Percentiles rank a stretch among this genome's conserved stretches.
Conservation (phyloP, 75 land plant species). For the Larix kaempferi region DNA sequence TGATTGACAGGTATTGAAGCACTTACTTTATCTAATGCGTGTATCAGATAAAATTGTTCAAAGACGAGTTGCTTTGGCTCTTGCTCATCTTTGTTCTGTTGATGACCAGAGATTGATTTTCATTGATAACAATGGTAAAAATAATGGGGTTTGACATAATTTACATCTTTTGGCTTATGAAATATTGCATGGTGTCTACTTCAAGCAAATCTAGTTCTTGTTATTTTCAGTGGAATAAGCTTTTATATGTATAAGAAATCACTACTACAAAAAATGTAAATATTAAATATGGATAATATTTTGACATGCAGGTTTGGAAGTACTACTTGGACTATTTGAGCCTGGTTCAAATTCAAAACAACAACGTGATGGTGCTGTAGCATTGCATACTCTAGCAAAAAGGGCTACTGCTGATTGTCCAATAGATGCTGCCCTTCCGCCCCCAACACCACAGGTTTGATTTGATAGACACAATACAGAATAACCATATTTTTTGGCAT, state of each 20-base stretch:
- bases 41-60: constrained; percentile 70
- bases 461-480: not conserved
- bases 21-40: constrained; percentile 85
- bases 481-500: not conserved
- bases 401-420: constrained; percentile 79
- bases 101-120: constrained; percentile 78
- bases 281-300: not conserved
- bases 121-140: constrained; percentile 80
- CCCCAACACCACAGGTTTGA: constrained; percentile 90
- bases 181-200: not conserved
- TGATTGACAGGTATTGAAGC: constrained; percentile 74
- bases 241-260: not conserved
- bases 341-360: constrained; percentile 52
- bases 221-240: not conserved
- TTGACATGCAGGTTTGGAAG: constrained; percentile 63
- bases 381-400: constrained; percentile 73
- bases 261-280: not conserved
- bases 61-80: constrained; percentile 84
- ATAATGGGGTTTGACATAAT: not conserved
- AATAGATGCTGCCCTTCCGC: constrained; percentile 86
- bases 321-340: constrained; percentile 71
- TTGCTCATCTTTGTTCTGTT: constrained; percentile 90
- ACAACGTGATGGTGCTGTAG: constrained; percentile 75
- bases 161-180: not conserved
- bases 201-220: not conserved